phyloP scores from a whole-genome alignment of 495 filamentous ascomycete genomes.

The Neurospora sp. region DNA sequence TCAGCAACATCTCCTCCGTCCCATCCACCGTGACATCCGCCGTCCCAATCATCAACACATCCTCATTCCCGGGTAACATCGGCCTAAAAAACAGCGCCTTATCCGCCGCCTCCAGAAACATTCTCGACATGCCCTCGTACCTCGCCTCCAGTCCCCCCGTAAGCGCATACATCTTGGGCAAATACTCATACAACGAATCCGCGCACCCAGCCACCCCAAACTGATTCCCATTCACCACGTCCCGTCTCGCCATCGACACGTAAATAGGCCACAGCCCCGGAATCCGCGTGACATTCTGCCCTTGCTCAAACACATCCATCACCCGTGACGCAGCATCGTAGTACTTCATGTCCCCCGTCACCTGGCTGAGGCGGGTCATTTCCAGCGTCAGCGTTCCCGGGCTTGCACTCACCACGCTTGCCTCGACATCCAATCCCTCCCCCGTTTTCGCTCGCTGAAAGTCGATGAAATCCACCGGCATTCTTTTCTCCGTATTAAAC shows the following conservation, averaged over 20 bases:
- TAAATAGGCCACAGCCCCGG: conserved; percentile 77
- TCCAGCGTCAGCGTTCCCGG: conserved; percentile 61
- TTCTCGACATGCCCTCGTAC: conserved; percentile 68
- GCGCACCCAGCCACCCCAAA: conserved; percentile 69
- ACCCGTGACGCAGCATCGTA: conserved; percentile 83
- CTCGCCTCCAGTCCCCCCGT: conserved; percentile 65
- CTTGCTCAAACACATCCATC: conserved; percentile 62
- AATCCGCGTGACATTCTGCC: conserved; percentile 56
- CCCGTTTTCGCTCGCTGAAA: conserved; percentile 38
- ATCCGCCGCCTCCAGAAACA: conserved; percentile 54
- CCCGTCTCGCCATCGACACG: conserved; percentile 47
- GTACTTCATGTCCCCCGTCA: conserved; percentile 78
- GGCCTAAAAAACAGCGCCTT: conserved; percentile 66
- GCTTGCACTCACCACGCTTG: conserved; percentile 22
- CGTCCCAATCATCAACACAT: conserved; percentile 58
- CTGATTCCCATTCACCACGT: conserved; percentile 23
- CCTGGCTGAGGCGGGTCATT: conserved; percentile 75
- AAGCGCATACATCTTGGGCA: conserved; percentile 62
- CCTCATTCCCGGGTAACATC: conserved; percentile 56
- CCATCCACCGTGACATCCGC: conserved; percentile 21
- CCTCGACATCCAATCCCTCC: conserved; percentile 22
- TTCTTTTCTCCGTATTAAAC: conserved; percentile 71
- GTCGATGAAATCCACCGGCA: conserved; percentile 58
- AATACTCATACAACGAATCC: conserved; percentile 84
- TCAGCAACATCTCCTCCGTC: conserved; percentile 7